Base-by-base conservation (phyloP, 106 monocot genomes). In the Platanthera zijinensis region DNA sequence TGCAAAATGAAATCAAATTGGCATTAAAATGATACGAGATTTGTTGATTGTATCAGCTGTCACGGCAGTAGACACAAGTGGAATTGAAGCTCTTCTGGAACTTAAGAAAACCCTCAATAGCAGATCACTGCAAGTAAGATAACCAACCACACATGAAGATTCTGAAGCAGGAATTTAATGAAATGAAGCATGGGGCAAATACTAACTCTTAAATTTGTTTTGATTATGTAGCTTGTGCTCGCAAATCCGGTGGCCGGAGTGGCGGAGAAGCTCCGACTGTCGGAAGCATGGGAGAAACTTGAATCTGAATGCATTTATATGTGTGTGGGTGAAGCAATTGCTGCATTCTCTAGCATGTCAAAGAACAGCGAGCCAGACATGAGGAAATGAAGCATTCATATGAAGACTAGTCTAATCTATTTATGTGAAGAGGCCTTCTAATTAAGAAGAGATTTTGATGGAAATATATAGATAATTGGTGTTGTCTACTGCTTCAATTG, bases 191-290 rank as follows among this genome's bases (percentile, higher is more conserved):
- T 13, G 15, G n/a, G 21, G 3, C 8, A 39, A 39, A 18, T 12
- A 56, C 67, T 77, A 46, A 75, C 52, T 54, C 48, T 39, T 12
- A 0, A 17, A 17, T 75, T 52, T 10, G 8, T 11, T n/a, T 69
- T 19, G 10, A 7, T 76, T 47, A 17, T 81, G 78, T 50, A 88
- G 88, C 77, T 88, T 48, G 88, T 88, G 9, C 64, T 88, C 8
- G 88, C 78, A 50, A 88, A 88, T 75, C 88, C 88, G 3, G 83
- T 88, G 8, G 85, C 57, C 9, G 70, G 69, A 15, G 88, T 88
- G 53, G 51, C 85, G 6, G 80, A 88, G 48, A 85, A 83, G 32
- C 78, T 88, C 12, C 76, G 56, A 51, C 53, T 68, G 57, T 81
- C 80, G 8, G 78, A 71, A 22, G 73, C 71, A 0, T 83, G 82